These are phyloP conservation scores for Pharus latifolius DNA, from an alignment of 176 grass and related monocot species.

Conservation along the genomic window DNA sequence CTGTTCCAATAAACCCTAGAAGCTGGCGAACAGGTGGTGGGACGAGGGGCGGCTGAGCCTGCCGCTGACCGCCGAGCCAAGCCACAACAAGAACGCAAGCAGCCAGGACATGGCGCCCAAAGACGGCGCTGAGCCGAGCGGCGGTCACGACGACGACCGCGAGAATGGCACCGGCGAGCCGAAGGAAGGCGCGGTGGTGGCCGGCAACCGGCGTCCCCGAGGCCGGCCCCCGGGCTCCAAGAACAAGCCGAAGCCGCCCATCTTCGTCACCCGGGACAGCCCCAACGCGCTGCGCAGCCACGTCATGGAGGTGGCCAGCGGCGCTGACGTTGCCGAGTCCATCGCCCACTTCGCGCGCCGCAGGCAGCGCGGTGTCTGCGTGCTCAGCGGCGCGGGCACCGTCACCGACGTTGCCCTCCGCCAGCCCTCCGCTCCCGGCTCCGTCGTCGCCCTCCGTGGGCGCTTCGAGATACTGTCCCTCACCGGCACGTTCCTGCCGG, in stretches of 20 bases:
- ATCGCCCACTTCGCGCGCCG: slow-evolving; percentile 75
- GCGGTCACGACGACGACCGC: slow-evolving; percentile 24
- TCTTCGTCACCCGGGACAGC: slow-evolving; percentile 80
- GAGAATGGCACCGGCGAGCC: slow-evolving; percentile 42
- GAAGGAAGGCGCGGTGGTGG: slow-evolving; percentile 53
- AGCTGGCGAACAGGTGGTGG: slow-evolving; percentile 81
- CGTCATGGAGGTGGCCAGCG: slow-evolving; percentile 67
- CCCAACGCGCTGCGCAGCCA: slow-evolving; percentile 78
- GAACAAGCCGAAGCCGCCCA: slow-evolving; percentile 83
- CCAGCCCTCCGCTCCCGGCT: slow-evolving; percentile 49
- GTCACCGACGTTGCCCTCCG: slow-evolving; percentile 60
- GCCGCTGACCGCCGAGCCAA: slow-evolving; percentile 14
- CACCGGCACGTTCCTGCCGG: slow-evolving; percentile 70
- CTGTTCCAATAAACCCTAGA: slow-evolving; percentile 13
- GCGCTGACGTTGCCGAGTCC: slow-evolving; percentile 68
- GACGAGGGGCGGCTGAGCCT: slow-evolving; percentile 41
- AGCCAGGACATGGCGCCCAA: slow-evolving; percentile 29
- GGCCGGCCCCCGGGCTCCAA: slow-evolving; percentile 72
- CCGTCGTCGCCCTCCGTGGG: slow-evolving; percentile 62
- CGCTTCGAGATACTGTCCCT: slow-evolving; percentile 79
- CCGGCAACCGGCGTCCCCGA: slow-evolving; percentile 50
- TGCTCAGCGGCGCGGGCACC: slow-evolving; percentile 65
- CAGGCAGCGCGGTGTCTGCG: slow-evolving; percentile 69
- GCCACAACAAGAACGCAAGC: slow-evolving; percentile 5
- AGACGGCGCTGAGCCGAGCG: slow-evolving; percentile 16